A percentile compares a stretch with the other conserved stretches of the same genome.
Conservation (phyloP, 179 eudicot genomes). For the Drosera spatulata region DNA sequence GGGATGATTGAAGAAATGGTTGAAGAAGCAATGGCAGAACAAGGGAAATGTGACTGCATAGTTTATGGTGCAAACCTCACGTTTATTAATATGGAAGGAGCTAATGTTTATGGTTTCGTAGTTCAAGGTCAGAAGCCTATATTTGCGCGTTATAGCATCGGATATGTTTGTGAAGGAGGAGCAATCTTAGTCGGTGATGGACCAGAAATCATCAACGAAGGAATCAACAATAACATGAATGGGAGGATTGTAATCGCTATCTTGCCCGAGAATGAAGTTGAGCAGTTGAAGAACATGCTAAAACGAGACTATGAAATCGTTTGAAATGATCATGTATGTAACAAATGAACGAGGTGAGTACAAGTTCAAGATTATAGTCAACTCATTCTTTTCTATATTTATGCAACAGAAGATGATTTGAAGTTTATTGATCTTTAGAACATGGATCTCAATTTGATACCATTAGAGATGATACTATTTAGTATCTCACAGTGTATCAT, state of each 20-base stretch:
- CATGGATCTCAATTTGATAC: no score
- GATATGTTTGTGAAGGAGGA: conserved; percentile 38
- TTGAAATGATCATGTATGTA: not conserved
- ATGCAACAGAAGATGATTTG: no score
- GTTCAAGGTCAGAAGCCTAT: conserved; percentile 24
- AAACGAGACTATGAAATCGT: conserved; percentile 15
- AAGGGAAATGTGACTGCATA: conserved; percentile 18
- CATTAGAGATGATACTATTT: no score
- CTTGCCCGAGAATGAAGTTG: conserved; percentile 26
- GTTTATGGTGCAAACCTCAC: conserved; percentile 44
- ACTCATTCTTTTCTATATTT: no score
- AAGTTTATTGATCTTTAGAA: no score
- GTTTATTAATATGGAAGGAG: conserved; percentile 35
- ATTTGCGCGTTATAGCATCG: conserved; percentile 21
- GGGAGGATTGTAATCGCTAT: conserved; percentile 24
- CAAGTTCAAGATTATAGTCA: no score
- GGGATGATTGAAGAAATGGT: conserved; percentile 15
- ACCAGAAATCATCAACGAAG: conserved; percentile 1
- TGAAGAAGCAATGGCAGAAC: conserved; percentile 11
- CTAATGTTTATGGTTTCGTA: conserved; percentile 20
- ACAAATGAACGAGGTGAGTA: no score
- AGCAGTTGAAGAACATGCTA: conserved; percentile 23
- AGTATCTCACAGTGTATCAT: no score
- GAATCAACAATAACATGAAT: not conserved
- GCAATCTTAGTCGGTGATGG: conserved; percentile 33